Conservation (phyloP, 352 stramenopile genomes). For the Pythium aquatile region DNA sequence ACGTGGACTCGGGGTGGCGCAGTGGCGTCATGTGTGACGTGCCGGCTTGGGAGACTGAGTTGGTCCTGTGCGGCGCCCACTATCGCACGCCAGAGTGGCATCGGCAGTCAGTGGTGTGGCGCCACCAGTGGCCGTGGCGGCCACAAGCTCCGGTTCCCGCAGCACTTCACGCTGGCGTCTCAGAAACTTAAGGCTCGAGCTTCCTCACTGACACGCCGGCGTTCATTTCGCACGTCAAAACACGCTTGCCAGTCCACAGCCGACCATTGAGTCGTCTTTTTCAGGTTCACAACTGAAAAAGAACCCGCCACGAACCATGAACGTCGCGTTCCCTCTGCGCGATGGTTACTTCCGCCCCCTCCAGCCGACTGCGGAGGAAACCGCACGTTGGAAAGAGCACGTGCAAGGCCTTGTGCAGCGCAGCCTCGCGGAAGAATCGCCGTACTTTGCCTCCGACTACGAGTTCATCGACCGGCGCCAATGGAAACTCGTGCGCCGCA, state of each 20-base stretch:
- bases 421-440: conserved; percentile 6
- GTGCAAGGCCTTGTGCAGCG: conserved; percentile 11
- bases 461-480: conserved; percentile 9
- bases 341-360: conserved; percentile 18
- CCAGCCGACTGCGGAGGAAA: conserved; percentile 9
- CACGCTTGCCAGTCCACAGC: background rate
- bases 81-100: background rate
- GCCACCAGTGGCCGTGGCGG: too few relatives aligned
- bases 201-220: background rate
- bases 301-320: background rate
- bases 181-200: background rate
- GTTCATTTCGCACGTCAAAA: background rate
- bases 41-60: background rate
- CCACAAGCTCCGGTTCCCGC: background rate
- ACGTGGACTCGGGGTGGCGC: background rate
- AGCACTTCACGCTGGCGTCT: background rate
- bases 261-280: background rate
- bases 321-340: conserved; percentile 20
- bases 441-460: conserved; percentile 13
- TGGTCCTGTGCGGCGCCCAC: background rate
- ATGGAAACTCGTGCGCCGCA: conserved; percentile 23
- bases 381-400: conserved; percentile 8
- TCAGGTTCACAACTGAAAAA: background rate
- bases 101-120: background rate
- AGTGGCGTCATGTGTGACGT: background rate